phyloP scores from a whole-genome alignment of 129 eudicot genomes.

The Lactuca saligna region DNA sequence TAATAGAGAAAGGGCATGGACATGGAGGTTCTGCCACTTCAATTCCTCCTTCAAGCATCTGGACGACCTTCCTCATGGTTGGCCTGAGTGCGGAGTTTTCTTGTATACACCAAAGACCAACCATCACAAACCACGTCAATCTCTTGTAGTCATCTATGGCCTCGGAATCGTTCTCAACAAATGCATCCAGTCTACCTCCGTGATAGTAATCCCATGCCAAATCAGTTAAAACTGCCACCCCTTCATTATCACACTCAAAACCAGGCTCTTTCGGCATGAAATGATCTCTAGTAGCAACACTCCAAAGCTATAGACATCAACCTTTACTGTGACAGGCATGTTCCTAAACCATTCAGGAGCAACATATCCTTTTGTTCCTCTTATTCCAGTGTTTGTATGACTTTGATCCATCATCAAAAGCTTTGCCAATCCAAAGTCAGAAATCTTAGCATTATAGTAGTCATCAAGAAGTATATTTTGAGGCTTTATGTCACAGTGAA shows the following conservation, averaged over 20 bases:
- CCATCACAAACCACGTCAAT: neutral
- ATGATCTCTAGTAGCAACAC: conserved; percentile 48
- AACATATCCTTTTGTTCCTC: conserved; percentile 61
- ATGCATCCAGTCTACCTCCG: neutral
- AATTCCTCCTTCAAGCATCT: conserved; percentile 47
- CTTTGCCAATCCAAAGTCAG: conserved; percentile 57
- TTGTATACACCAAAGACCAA: neutral
- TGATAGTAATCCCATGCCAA: conserved; percentile 33
- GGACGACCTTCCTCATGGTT: conserved; percentile 39
- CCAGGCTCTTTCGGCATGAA: conserved; percentile 33
- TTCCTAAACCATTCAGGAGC: conserved; percentile 67
- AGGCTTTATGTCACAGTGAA: conserved; percentile 74
- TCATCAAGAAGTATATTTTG: conserved; percentile 58
- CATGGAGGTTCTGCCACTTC: conserved; percentile 37
- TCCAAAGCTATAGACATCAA: conserved; percentile 57
- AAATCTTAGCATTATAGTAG: conserved; percentile 40
- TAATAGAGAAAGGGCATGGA: conserved; percentile 16
- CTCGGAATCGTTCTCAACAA: neutral
- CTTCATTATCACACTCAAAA: conserved; percentile 19
- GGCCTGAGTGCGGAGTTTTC: conserved; percentile 40
- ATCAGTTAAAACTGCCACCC: conserved; percentile 32
- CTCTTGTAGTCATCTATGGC: neutral
- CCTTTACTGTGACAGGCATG: conserved; percentile 40
- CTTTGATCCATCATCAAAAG: conserved; percentile 42
- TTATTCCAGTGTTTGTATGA: conserved; percentile 37